Evolutionary conservation across 148 eudicot genomes (phyloP).

Genomic region (Tetragonia tetragonoides): DNA sequence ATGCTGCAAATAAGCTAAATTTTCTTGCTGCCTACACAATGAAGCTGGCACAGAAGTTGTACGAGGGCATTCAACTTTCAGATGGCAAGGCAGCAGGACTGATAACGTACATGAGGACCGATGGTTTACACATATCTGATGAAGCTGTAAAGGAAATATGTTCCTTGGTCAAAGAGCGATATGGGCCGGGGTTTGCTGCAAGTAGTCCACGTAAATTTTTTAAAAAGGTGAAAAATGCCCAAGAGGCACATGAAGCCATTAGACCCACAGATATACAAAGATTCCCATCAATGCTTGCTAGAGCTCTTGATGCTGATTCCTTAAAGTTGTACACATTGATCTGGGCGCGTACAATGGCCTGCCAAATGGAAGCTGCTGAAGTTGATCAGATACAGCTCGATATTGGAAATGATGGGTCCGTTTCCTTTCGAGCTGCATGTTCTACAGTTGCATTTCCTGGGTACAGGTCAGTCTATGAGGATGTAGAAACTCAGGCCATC

Average conservation of each 20-base stretch:
- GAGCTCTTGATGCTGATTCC: constrained; percentile 73
- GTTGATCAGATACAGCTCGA: constrained; percentile 71
- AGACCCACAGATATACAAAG: constrained; percentile 81
- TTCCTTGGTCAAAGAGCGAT: constrained; percentile 58
- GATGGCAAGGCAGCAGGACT: constrained; percentile 65
- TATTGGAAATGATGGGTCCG: constrained; percentile 55
- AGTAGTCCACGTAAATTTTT: constrained; percentile 60
- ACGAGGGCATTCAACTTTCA: constrained; percentile 73
- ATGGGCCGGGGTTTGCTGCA: constrained; percentile 60
- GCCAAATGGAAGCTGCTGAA: constrained; percentile 85
- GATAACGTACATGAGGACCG: constrained; percentile 96
- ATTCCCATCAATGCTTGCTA: constrained; percentile 63
- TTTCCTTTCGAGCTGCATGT: constrained; percentile 64
- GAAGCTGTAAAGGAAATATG: constrained; percentile 68
- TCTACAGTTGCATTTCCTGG: constrained; percentile 72
- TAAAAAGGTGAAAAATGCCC: constrained; percentile 93
- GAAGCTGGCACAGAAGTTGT: constrained; percentile 93
- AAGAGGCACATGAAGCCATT: constrained; percentile 99
- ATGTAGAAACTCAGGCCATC: constrained; percentile 53
- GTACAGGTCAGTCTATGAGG: constrained; percentile 65
- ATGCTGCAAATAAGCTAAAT: constrained; percentile 85
- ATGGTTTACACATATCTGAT: constrained; percentile 84
- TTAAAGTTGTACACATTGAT: constrained; percentile 77
- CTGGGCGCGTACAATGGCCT: constrained; percentile 92
- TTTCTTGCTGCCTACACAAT: constrained; percentile 74